Evolutionary conservation across 2,329 filamentous ascomycete genomes (phyloP).

Genomic region (Ophiosphaerella herpotricha): DNA sequence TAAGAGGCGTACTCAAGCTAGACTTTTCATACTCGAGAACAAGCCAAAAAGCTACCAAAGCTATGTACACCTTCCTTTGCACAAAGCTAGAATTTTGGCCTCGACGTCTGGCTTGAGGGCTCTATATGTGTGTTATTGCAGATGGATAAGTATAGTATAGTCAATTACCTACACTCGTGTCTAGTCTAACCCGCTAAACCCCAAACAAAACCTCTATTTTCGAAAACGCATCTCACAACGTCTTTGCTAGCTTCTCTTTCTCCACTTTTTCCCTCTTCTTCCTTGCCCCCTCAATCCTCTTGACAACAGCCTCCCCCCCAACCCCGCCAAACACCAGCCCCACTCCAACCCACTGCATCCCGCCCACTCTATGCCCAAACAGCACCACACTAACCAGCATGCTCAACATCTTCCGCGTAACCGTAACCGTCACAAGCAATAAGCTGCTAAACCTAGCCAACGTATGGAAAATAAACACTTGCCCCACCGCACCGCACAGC

Average conservation of each 20-base stretch:
- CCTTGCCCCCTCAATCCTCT: conserved; percentile 78
- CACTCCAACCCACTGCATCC: conserved; percentile 95
- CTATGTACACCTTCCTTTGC: too few species aligned
- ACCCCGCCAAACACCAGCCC: conserved; percentile 93
- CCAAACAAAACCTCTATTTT: too few species aligned
- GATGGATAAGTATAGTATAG: too few species aligned
- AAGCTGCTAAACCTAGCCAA: conserved; percentile 90
- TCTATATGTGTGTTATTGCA: too few species aligned
- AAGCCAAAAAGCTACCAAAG: too few species aligned
- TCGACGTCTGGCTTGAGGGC: too few species aligned
- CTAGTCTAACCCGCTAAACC: too few species aligned
- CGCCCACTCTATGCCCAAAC: conserved; percentile 84
- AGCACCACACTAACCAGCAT: conserved; percentile 96
- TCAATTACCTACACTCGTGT: too few species aligned
- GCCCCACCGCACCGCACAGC: conserved; percentile 86
- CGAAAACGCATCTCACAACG: too few species aligned
- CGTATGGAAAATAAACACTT: conserved; percentile 96
- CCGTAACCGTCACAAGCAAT: conserved; percentile 91
- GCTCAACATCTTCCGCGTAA: conserved; percentile 98
- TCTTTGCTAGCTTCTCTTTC: conserved; percentile 14
- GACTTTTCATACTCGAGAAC: too few species aligned
- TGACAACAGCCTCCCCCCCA: conserved; percentile 84
- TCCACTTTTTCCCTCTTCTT: conserved; percentile 64
- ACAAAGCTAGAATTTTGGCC: too few species aligned
- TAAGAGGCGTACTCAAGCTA: too few species aligned